phyloP scores from a whole-genome alignment of 176 grass and related monocot genomes.

The Thinopyrum elongatum region DNA sequence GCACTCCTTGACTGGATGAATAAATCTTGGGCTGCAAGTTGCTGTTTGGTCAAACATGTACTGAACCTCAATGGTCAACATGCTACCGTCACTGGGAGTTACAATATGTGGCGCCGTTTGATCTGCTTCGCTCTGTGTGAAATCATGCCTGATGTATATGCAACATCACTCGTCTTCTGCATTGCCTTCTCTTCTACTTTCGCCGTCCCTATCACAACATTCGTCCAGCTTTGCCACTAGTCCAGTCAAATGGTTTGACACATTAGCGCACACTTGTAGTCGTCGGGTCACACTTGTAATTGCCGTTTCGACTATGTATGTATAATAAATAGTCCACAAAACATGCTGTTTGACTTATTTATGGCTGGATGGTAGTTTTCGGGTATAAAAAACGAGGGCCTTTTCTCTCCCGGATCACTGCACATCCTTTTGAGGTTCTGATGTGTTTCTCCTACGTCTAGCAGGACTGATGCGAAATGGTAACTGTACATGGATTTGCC shows the following conservation, averaged over 20 bases:
- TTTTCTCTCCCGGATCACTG: not conserved
- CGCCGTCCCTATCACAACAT: not conserved
- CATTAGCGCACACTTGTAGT: not conserved
- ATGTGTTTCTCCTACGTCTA: slow-evolving; percentile 13
- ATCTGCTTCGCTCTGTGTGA: not conserved
- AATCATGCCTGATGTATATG: not conserved
- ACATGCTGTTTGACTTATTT: not conserved
- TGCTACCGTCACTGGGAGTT: not conserved
- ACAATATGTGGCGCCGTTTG: not conserved
- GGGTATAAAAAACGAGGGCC: not conserved
- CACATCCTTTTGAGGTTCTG: not conserved
- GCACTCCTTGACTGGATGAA: not conserved
- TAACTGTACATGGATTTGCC: slow-evolving; percentile 6
- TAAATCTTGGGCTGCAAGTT: not conserved
- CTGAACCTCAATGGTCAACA: slow-evolving; percentile 16
- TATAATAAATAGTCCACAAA: not conserved
- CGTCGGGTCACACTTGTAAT: not conserved
- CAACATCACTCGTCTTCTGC: not conserved
- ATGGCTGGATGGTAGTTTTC: not conserved
- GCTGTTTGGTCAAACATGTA: not conserved
- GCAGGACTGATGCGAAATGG: slow-evolving; percentile 54
- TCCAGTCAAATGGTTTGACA: not conserved
- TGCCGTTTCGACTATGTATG: not conserved
- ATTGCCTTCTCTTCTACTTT: not conserved
- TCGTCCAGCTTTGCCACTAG: not conserved